Evolutionary conservation across 2,329 filamentous ascomycete genomes (phyloP), one percentile per base, ranked within the genome.

Genomic region (Paecilomyces variotii): DNA sequence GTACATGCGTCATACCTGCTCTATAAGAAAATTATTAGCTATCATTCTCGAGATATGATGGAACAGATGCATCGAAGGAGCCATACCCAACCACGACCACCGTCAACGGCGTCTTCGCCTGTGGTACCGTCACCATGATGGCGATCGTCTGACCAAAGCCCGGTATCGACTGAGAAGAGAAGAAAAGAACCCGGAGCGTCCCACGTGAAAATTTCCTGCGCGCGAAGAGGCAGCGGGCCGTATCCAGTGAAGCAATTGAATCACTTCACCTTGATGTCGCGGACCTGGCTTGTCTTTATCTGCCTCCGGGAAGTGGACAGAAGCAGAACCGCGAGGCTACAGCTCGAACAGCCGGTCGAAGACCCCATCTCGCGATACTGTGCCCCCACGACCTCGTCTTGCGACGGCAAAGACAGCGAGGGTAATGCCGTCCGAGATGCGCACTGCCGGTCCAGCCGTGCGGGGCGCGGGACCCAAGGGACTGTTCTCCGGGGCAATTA

Each of bases 61-160:
- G 39, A 10, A 52, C 2, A 52, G 24, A 10, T 11, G 2, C 24
- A 14, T 52, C 11, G 24, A 19, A 32, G 14, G 14, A 30, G 26
- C 62, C 70, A 57, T 66, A 73, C 71, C 71, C 71, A 60, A 73
- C 71, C 26, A 74, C 56, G 35, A 74, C 59, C 30, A 73, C 68
- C 57, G 71, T 61, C 5, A 74, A 60, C 35, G 70, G 63, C 27
- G 64, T 61, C 56, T 66, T 68, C 45, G 71, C 69, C 56, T 60
- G 62, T 55, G 59, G 55, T 4, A 64, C 54, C 26, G 56, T 56
- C 68, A 70, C 39, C 39, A 45, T 45, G 39, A 45, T 45, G 6
- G n/a, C 39, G 19, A 45, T 45, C n/a, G 39, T 45, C 39, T 70
- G 32, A 11, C 55, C 57, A 58, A 53, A n/a, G 30, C 53, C 39